These are phyloP conservation scores for Eudorina sp. DNA, from an alignment of 139 green algal genomes.

Conservation along the genomic window DNA sequence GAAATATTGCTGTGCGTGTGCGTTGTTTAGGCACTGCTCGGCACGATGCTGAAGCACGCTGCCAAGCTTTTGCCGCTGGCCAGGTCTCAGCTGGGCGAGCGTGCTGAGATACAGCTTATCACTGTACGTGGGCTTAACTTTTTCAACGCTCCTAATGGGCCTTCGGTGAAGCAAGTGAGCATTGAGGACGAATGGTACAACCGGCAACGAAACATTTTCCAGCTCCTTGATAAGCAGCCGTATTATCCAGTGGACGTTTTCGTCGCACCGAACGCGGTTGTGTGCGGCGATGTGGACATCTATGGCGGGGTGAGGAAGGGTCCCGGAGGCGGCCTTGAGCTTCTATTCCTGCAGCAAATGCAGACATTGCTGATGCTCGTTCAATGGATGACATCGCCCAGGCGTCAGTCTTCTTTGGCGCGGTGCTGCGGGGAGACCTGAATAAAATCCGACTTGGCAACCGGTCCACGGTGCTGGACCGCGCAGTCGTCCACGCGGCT, in stretches of 20 bases:
- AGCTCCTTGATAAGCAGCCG: conserved; percentile 79
- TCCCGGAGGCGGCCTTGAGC: neutral
- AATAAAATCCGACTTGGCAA: conserved; percentile 86
- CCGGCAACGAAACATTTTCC: conserved; percentile 83
- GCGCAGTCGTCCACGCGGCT: conserved; percentile 90
- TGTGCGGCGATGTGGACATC: conserved; percentile 90
- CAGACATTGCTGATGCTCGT: too few species aligned
- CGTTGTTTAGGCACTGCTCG: neutral
- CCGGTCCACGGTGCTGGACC: conserved; percentile 83
- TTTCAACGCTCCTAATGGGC: conserved; percentile 58
- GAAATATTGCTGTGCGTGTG: too few species aligned
- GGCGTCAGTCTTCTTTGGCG: conserved; percentile 87
- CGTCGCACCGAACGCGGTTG: conserved; percentile 87
- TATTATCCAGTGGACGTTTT: conserved; percentile 77
- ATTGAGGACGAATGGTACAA: conserved; percentile 79
- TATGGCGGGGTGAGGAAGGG: conserved; percentile 76
- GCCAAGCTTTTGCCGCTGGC: conserved; percentile 28
- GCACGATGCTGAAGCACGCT: conserved; percentile 34
- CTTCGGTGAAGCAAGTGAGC: conserved; percentile 58
- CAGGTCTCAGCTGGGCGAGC: neutral
- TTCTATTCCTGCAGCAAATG: too few species aligned
- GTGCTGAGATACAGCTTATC: conserved; percentile 12
- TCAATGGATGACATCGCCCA: conserved; percentile 48
- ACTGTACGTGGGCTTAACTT: conserved; percentile 43
- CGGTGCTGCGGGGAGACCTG: conserved; percentile 89